A percentile compares a stretch with the other conserved stretches of the same genome.
Evolutionary conservation across 2,329 filamentous ascomycete genomes (phyloP).

Genomic region (Cladophialophora immunda): DNA sequence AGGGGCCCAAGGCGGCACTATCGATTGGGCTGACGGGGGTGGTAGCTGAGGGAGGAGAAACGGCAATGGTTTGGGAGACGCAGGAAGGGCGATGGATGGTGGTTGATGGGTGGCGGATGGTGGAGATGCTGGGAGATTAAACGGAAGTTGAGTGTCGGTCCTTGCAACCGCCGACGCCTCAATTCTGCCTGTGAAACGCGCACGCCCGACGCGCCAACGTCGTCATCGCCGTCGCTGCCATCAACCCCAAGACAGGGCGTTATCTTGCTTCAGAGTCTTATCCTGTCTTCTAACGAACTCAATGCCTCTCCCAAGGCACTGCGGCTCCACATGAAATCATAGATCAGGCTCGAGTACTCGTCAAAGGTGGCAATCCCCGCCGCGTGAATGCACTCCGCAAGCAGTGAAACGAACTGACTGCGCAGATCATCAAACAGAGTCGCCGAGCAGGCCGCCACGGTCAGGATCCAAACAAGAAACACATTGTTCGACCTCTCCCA

Average conservation of each 20-base stretch:
- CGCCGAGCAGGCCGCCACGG: slow-evolving; percentile 12
- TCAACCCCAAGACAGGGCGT: background rate
- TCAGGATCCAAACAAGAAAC: slow-evolving; percentile 9
- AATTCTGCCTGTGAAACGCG: background rate
- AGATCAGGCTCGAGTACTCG: background rate
- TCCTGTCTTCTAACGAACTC: background rate
- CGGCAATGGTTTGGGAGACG: slow-evolving; percentile 19
- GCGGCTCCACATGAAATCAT: background rate
- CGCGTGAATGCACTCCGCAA: slow-evolving; percentile 8
- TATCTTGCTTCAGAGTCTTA: background rate
- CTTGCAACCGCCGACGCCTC: slow-evolving; percentile 2
- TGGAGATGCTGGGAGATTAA: slow-evolving; percentile 32
- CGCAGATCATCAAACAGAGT: slow-evolving; percentile 18
- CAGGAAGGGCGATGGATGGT: slow-evolving; percentile 12
- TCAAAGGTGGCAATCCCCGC: slow-evolving; percentile 8
- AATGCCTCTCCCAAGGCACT: slow-evolving; percentile 1
- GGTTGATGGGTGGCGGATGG: background rate
- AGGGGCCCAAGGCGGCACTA: slow-evolving; percentile 19
- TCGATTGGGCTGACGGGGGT: slow-evolving; percentile 30
- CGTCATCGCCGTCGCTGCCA: background rate
- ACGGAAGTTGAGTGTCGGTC: background rate
- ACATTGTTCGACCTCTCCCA: slow-evolving; percentile 8
- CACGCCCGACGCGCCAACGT: slow-evolving; percentile 12
- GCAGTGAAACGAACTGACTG: background rate
- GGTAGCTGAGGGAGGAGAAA: slow-evolving; percentile 21